Percentiles rank a stretch among this genome's conserved stretches.
phyloP scores from a whole-genome alignment of 441 rosid genomes.

The Syzygium syzygioides region DNA sequence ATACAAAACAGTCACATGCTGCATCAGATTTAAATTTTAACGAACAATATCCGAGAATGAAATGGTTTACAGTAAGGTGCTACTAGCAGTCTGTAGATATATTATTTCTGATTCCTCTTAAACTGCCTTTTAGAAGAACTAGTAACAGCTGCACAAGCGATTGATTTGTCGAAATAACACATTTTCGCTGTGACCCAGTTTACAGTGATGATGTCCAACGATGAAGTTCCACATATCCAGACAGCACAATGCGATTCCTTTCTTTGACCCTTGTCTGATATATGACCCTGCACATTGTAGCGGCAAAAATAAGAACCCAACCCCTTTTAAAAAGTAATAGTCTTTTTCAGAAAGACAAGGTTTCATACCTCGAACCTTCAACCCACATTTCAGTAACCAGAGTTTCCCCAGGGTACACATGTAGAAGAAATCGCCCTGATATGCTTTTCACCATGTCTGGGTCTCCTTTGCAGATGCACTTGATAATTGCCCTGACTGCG shows the following conservation, averaged over 20 bases:
- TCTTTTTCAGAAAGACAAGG: background rate
- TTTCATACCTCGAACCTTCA: constrained; percentile 55
- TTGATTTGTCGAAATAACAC: background rate
- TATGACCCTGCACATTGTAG: constrained; percentile 49
- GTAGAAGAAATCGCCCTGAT: constrained; percentile 66
- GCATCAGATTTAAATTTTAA: background rate
- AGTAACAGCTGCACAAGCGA: background rate
- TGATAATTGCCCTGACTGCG: constrained; percentile 76
- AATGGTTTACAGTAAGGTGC: background rate
- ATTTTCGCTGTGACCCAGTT: background rate
- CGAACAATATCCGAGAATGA: background rate
- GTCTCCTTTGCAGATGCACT: constrained; percentile 71
- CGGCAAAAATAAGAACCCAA: background rate
- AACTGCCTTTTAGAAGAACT: background rate
- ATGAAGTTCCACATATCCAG: constrained; percentile 66
- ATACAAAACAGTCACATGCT: background rate
- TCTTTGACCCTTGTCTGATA: constrained; percentile 71
- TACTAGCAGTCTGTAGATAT: background rate
- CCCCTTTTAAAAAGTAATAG: background rate
- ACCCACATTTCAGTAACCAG: constrained; percentile 86
- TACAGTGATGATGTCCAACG: constrained; percentile 47
- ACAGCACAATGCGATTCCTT: constrained; percentile 58
- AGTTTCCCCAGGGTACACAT: constrained; percentile 83
- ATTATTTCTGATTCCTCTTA: background rate
- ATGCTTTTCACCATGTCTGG: constrained; percentile 51